These are phyloP conservation scores for Psilocybe azurescens DNA, from an alignment of 768 basidiomycete species.

Conservation along the genomic window DNA sequence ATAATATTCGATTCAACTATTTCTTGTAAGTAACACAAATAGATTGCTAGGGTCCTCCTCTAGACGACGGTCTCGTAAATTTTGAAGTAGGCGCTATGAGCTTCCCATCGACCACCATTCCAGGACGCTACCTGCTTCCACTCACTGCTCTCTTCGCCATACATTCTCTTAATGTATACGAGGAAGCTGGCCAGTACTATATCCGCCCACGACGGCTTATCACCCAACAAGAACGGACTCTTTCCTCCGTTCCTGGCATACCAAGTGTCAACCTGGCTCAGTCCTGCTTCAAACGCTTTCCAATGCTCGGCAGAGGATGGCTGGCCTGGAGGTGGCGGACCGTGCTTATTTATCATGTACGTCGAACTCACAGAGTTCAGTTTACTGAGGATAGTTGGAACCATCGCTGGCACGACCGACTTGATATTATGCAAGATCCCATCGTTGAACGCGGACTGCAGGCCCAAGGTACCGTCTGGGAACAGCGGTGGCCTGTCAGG, in stretches of 20 bases:
- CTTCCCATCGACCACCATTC: slow-evolving; percentile 40
- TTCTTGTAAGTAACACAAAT: too few species aligned
- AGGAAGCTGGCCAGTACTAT: slow-evolving; percentile 36
- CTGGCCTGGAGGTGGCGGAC: slow-evolving; percentile 19
- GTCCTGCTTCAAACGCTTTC: slow-evolving; percentile 34
- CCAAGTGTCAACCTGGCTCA: slow-evolving; percentile 31
- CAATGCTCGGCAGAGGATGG: slow-evolving; percentile 34
- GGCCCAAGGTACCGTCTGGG: slow-evolving; percentile 27
- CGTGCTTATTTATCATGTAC: background rate
- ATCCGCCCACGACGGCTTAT: slow-evolving; percentile 43
- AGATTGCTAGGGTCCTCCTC: too few species aligned
- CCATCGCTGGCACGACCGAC: background rate
- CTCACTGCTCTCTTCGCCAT: slow-evolving; percentile 38
- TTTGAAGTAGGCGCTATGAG: background rate
- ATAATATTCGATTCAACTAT: too few species aligned
- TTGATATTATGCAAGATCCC: background rate
- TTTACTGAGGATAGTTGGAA: background rate
- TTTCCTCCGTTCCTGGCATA: slow-evolving; percentile 27
- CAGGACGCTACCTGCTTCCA: slow-evolving; percentile 43
- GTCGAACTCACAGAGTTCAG: background rate
- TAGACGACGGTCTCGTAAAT: background rate
- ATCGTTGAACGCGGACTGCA: slow-evolving; percentile 19
- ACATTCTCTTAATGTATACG: slow-evolving; percentile 32
- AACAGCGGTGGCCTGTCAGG: slow-evolving; percentile 37
- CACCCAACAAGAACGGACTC: slow-evolving; percentile 38